These are phyloP conservation scores for Camellia lanceoleosa DNA, from an alignment of 148 eudicot genomes.

Conservation along the genomic window DNA sequence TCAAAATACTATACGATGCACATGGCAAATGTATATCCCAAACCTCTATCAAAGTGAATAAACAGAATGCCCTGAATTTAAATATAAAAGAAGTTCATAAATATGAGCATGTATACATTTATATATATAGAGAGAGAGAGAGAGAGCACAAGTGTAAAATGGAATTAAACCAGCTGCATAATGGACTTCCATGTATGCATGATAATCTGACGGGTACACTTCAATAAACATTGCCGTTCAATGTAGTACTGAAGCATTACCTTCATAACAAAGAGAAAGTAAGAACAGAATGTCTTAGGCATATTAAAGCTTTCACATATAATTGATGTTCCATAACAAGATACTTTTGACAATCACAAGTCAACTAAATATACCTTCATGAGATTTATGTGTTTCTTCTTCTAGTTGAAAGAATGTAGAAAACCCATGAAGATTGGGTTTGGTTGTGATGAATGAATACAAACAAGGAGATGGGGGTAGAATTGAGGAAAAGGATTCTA, in stretches of 20 bases:
- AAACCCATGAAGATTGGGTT: neutral
- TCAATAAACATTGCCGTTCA: constrained; percentile 93
- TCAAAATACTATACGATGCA: neutral
- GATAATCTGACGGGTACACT: constrained; percentile 76
- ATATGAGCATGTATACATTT: neutral
- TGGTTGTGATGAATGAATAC: neutral
- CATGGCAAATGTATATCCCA: too few species aligned
- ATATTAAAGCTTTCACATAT: neutral
- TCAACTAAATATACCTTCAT: neutral
- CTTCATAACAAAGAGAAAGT: constrained; percentile 32
- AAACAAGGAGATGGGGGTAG: neutral
- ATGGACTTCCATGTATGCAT: constrained; percentile 70
- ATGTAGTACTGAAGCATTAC: constrained; percentile 83
- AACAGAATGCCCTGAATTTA: too few species aligned
- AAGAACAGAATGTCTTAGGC: neutral
- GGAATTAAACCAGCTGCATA: neutral
- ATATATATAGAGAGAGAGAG: neutral
- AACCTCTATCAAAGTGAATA: too few species aligned
- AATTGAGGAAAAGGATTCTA: neutral
- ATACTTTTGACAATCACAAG: neutral
- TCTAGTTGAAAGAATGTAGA: neutral
- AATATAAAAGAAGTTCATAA: too few species aligned
- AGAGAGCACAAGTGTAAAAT: neutral
- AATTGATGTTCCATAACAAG: neutral
- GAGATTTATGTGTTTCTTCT: neutral